phyloP scores from a whole-genome alignment of 1,139 yeast species.

The Scheffersomyces insectosa region DNA sequence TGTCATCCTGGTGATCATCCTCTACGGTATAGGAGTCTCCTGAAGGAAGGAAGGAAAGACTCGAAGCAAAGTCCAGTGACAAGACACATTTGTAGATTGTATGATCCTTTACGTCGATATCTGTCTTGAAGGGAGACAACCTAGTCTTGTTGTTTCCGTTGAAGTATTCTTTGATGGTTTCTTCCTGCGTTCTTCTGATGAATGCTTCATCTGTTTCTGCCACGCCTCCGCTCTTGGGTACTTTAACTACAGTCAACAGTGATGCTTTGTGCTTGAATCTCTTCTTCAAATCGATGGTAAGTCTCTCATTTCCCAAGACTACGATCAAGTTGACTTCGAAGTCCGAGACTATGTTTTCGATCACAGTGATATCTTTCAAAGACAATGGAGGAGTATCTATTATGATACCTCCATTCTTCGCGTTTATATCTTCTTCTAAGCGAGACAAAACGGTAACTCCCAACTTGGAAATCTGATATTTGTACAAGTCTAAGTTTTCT shows the following conservation, averaged over 20 bases:
- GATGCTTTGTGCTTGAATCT: conserved; percentile 46
- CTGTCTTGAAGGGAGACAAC: conserved; percentile 69
- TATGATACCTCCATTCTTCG: conserved; percentile 60
- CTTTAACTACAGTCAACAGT: conserved; percentile 53
- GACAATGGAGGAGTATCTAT: conserved; percentile 79
- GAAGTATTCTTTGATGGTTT: conserved; percentile 81
- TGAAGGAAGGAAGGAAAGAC: conserved; percentile 45
- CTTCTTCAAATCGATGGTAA: conserved; percentile 63
- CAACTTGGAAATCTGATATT: conserved; percentile 54
- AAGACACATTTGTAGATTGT: conserved; percentile 41
- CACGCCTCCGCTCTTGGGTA: conserved; percentile 70
- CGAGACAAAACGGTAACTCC: conserved; percentile 62
- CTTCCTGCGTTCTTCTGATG: conserved; percentile 70
- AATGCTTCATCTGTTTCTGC: conserved; percentile 74
- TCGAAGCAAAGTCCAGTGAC: conserved; percentile 37
- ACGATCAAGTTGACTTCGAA: conserved; percentile 61
- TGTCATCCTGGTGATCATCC: conserved; percentile 18
- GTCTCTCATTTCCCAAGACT: conserved; percentile 64
- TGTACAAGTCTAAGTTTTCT: conserved; percentile 64
- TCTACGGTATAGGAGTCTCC: conserved; percentile 44
- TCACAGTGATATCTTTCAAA: conserved; percentile 49
- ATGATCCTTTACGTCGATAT: conserved; percentile 37
- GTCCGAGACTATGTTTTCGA: conserved; percentile 61
- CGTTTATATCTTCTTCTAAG: conserved; percentile 53
- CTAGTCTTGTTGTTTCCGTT: conserved; percentile 72